Evolutionary conservation across 208 protist genomes (phyloP).

Genomic region (Leishmania amazonensis): DNA sequence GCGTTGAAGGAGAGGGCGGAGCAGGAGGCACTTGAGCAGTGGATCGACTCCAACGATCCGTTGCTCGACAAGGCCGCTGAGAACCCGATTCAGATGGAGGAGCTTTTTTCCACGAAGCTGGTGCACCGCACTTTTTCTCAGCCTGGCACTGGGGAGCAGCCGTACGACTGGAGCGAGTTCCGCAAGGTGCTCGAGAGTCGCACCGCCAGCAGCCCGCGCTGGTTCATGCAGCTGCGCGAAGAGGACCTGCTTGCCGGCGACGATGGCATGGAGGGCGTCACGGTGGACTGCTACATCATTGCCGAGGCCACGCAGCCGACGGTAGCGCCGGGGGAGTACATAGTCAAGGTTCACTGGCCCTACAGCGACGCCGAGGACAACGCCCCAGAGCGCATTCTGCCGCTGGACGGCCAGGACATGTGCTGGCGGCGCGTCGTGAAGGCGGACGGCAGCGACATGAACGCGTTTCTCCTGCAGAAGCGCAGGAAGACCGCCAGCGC

Average conservation of each 20-base stretch:
- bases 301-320: conserved; percentile 72
- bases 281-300: conserved; percentile 85
- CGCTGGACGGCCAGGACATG: conserved; percentile 70
- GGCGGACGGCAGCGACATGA: conserved; percentile 72
- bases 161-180: conserved; percentile 80
- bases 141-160: conserved; percentile 27
- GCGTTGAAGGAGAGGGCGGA: conserved; percentile 37
- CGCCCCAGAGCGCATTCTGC: conserved; percentile 83
- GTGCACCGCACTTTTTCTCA: conserved; percentile 56
- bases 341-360: conserved; percentile 87
- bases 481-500: conserved; percentile 9
- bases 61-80: conserved; percentile 48
- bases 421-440: conserved; percentile 77
- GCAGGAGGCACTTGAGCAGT: conserved; percentile 33
- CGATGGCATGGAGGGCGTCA: conserved; percentile 79
- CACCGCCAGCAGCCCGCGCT: conserved; percentile 63
- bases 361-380: conserved; percentile 89
- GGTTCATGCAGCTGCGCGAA: conserved; percentile 89
- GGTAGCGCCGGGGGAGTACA: conserved; percentile 76
- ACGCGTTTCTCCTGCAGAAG: conserved; percentile 74
- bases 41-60: conserved; percentile 67
- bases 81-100: conserved; percentile 50
- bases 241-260: conserved; percentile 76
- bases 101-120: conserved; percentile 56
- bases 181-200: conserved; percentile 57